Percentiles rank a stretch among this genome's conserved stretches.
phyloP scores from a whole-genome alignment of 1,284 basidiomycete genomes.

The Vanrija sp. region DNA sequence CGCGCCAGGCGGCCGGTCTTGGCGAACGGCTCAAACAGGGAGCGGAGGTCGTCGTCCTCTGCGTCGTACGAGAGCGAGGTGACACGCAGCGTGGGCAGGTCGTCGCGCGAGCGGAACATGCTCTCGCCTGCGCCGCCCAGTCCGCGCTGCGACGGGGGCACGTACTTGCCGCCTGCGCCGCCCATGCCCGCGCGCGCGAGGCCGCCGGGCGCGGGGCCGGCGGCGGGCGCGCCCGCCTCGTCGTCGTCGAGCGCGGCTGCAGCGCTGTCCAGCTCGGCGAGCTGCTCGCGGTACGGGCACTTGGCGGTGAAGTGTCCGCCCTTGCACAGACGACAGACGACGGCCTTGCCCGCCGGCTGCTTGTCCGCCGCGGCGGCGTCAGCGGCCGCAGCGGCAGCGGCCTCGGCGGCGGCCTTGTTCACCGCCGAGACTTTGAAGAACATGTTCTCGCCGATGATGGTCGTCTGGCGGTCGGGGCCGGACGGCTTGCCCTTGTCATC shows the following conservation, averaged over 20 bases:
- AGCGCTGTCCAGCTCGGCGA: conserved; percentile 64
- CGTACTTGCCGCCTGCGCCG: conserved; percentile 68
- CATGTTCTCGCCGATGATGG: conserved; percentile 91
- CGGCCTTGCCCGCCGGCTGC: conserved; percentile 71
- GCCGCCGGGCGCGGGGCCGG: conserved; percentile 13
- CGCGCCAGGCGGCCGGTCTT: conserved; percentile 76
- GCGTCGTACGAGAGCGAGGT: conserved; percentile 97
- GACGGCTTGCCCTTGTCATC: conserved; percentile 80
- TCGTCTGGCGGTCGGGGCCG: conserved; percentile 91
- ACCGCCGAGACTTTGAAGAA: conserved; percentile 78
- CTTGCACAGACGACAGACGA: conserved; percentile 90
- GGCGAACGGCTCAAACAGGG: conserved; percentile 64
- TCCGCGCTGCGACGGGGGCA: conserved; percentile 64
- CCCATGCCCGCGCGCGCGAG: conserved; percentile 19
- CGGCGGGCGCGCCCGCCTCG: conserved; percentile 26
- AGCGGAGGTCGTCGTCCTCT: conserved; percentile 88
- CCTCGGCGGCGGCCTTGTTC: conserved; percentile 61
- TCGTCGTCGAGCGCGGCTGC: conserved; percentile 57
- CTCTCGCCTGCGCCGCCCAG: conserved; percentile 71
- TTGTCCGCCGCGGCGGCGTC: conserved; percentile 70
- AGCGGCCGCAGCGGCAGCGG: conserved; percentile 57
- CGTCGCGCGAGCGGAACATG: conserved; percentile 74
- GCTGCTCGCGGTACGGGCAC: conserved; percentile 95
- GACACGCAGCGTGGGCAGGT: conserved; percentile 92
- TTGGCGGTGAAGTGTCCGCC: conserved; percentile 97